Evolutionary conservation across 2,329 filamentous ascomycete species (phyloP), one percentile per base, ranked within the genome.

Genomic region (Penicillium hordei): DNA sequence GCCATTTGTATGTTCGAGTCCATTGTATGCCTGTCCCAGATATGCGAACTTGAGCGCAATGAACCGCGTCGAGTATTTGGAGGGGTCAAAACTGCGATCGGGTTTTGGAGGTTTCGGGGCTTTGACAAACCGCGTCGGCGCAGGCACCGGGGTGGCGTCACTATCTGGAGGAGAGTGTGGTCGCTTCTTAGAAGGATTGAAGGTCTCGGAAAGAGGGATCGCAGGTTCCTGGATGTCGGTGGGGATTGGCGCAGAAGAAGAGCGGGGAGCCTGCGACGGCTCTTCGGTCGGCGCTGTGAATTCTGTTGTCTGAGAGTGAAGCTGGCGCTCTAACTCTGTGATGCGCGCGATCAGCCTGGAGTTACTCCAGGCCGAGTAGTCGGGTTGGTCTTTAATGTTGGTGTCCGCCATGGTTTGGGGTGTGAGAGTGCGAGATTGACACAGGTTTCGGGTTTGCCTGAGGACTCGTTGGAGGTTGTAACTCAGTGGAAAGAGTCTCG

Each of bases 11-110:
- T 93, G 90, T 78, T 99, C 94, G 73, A 92, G 95, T 1, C 94
- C 94, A 75, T 94, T 93, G 75, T 97, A 99, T 55, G 86, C 84
- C 72, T 91, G 90, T 46, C 94, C 94, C 36, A 97, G 79, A 73
- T 99, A 99, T 39, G 94, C 93, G 61, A 99, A 87, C 75, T 97
- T 97, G 58, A 99, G 80, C 8, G 93, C 94, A 62, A 99, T 89
- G 60, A 89, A 86, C 46, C 94, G 86, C 1, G 91, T 95, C 36
- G 85, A 83, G 74, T 97, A 96, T 70, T 86, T 89, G 15, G 86
- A 86, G 0, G 90, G 86, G 71, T 97, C 91, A 69, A 96, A 88
- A 51, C 79, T 79, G 61, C 82, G 78, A 60, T 68, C 65, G 2
- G 23, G 23, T 17, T 44, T 56, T 4, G 53, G 21, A 13, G 46